These are phyloP conservation scores for Umbelopsis sp. DNA, from an alignment of 192 early-diverging fungal genomes.

Conservation along the genomic window DNA sequence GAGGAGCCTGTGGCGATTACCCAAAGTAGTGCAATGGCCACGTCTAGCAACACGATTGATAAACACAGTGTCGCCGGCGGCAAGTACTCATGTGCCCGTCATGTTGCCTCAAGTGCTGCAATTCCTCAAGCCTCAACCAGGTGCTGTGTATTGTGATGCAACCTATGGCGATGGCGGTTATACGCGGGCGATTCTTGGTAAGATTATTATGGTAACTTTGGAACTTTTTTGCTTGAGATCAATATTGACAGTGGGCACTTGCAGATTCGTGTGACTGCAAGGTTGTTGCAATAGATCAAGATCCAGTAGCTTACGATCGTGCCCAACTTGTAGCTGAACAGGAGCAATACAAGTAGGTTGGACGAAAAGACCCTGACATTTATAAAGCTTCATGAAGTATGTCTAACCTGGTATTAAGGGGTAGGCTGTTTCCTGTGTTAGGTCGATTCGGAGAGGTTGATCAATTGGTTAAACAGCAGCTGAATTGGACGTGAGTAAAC, in stretches of 20 bases:
- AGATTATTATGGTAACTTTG: background rate
- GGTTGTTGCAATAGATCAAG: conserved; percentile 75
- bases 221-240: background rate
- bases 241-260: background rate
- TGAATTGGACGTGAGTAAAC: conserved; percentile 22
- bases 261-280: conserved; percentile 49
- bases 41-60: background rate
- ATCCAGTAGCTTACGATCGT: conserved; percentile 63
- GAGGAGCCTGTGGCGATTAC: too few species aligned
- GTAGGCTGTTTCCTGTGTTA: conserved; percentile 57
- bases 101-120: conserved; percentile 50
- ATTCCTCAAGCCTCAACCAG: conserved; percentile 43
- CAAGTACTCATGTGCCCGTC: conserved; percentile 51
- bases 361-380: background rate
- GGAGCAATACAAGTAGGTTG: conserved; percentile 37
- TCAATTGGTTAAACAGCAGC: conserved; percentile 36
- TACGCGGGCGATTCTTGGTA: conserved; percentile 66
- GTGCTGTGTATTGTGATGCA: conserved; percentile 61
- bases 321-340: conserved; percentile 48
- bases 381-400: background rate
- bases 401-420: conserved; percentile 23
- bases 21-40: background rate
- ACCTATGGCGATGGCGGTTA: conserved; percentile 82
- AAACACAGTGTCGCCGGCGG: background rate
- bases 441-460: conserved; percentile 64